These are phyloP conservation scores for Wickerhamiella hasegawae DNA, from an alignment of 805 yeast species.

Conservation along the genomic window DNA sequence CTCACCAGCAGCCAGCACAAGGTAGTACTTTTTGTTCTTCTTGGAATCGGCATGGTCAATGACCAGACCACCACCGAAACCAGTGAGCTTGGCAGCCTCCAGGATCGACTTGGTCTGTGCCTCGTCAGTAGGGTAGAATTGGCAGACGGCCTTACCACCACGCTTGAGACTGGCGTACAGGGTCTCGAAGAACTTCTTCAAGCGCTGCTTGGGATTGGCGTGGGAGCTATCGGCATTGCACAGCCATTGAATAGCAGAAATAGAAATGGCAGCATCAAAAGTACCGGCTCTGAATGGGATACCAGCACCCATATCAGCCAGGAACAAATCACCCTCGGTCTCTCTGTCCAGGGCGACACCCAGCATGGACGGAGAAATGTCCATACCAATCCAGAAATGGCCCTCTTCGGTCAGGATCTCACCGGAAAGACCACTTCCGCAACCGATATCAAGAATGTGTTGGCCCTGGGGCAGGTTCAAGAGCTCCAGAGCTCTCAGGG, in stretches of 20 bases:
- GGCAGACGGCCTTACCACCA: slow-evolving; percentile 96
- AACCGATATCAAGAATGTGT: slow-evolving; percentile 78
- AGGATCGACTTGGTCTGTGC: slow-evolving; percentile 64
- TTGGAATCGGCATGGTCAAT: slow-evolving; percentile 88
- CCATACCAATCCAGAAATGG: slow-evolving; percentile 91
- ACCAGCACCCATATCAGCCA: slow-evolving; percentile 88
- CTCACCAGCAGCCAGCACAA: slow-evolving; percentile 77
- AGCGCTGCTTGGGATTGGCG: slow-evolving; percentile 71
- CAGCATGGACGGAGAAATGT: slow-evolving; percentile 88
- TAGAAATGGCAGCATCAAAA: slow-evolving; percentile 90
- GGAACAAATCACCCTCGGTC: slow-evolving; percentile 80
- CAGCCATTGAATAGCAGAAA: slow-evolving; percentile 94
- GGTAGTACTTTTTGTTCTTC: slow-evolving; percentile 77
- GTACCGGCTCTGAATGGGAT: slow-evolving; percentile 92
- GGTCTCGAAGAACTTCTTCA: slow-evolving; percentile 71
- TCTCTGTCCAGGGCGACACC: slow-evolving; percentile 88
- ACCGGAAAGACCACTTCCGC: slow-evolving; percentile 94
- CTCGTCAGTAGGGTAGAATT: slow-evolving; percentile 88
- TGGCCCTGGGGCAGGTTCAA: slow-evolving; percentile 54
- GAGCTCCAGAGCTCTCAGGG: slow-evolving; percentile 79
- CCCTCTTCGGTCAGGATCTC: slow-evolving; percentile 90
- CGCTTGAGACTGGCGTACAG: slow-evolving; percentile 71
- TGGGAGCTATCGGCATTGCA: slow-evolving; percentile 83
- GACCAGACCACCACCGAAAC: slow-evolving; percentile 91
- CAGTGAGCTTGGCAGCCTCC: slow-evolving; percentile 79